These are phyloP conservation scores for Uncinocarpus reesii DNA, from an alignment of 2,329 filamentous ascomycete species.

Conservation along the genomic window DNA sequence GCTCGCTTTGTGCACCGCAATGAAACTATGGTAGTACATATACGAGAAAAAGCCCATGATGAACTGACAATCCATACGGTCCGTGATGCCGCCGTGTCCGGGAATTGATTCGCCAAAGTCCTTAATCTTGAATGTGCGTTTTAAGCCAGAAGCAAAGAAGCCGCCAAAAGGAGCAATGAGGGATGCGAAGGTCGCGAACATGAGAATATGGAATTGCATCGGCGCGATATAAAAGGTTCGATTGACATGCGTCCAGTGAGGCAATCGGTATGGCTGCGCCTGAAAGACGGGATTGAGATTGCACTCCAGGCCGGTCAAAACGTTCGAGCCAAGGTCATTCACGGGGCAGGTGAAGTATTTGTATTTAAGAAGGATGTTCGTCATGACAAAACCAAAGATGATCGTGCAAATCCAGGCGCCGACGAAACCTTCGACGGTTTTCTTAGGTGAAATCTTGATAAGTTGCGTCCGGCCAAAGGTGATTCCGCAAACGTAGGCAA, in stretches of 20 bases:
- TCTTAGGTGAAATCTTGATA: conserved; percentile 97
- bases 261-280: conserved; percentile 62
- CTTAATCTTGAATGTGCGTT: conserved; percentile 99
- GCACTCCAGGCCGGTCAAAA: conserved; percentile 83
- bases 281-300: conserved; percentile 86
- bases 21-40: conserved; percentile 98
- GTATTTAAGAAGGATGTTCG: conserved; percentile 75
- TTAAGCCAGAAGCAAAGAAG: conserved; percentile 94
- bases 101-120: conserved; percentile 98
- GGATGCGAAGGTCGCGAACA: conserved; percentile 86
- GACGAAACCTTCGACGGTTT: conserved; percentile 96
- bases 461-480: conserved; percentile 92
- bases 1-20: conserved; percentile 74
- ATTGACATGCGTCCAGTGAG: conserved; percentile 60
- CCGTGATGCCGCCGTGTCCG: conserved; percentile 93
- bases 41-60: conserved; percentile 99
- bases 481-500: conserved; percentile 94
- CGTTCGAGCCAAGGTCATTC: conserved; percentile 86
- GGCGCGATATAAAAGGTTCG: conserved; percentile 67
- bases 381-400: conserved; percentile 69
- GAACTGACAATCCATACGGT: conserved; percentile 99
- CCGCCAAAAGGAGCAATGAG: conserved; percentile 95
- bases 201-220: conserved; percentile 85
- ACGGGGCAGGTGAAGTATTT: conserved; percentile 98
- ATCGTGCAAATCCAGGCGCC: conserved; percentile 94